phyloP scores from a whole-genome alignment of 1,139 yeast species.

The Candida anutae region DNA sequence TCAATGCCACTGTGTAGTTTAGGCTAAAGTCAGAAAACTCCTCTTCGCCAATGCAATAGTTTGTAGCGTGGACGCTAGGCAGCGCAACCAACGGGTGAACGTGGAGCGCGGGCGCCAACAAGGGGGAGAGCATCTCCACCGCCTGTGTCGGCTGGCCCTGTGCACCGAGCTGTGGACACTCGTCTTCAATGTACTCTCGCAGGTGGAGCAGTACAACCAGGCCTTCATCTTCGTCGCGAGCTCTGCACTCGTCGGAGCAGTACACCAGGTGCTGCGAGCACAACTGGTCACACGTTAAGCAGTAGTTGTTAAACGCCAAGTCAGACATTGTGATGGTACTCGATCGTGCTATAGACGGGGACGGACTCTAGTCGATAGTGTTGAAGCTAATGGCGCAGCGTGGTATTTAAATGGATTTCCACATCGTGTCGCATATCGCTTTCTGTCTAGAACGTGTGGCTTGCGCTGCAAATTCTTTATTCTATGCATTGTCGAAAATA shows the following conservation, averaged over 20 bases:
- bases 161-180: slow-evolving; percentile 5
- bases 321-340: slow-evolving; percentile 18
- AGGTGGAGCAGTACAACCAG: too few species aligned
- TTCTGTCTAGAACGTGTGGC: too few species aligned
- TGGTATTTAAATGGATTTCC: too few species aligned
- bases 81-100: slow-evolving; percentile 13
- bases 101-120: slow-evolving; percentile 28
- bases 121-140: slow-evolving; percentile 25
- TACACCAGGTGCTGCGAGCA: slow-evolving; percentile 46
- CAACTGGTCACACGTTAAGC: slow-evolving; percentile 57
- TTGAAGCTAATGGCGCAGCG: too few species aligned
- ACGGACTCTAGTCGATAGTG: too few species aligned
- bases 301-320: slow-evolving; percentile 57
- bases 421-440: too few species aligned
- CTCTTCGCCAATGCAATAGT: slow-evolving; percentile 5
- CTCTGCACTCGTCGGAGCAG: slow-evolving; percentile 54
- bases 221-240: slow-evolving; percentile 33
- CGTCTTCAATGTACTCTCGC: too few species aligned
- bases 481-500: too few species aligned
- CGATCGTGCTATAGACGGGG: too few species aligned
- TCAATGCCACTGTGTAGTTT: slow-evolving; percentile 24
- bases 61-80: too few species aligned
- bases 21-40: slow-evolving; percentile 28
- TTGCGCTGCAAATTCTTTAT: too few species aligned
- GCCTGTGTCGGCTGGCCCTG: too few species aligned